Base-by-base conservation (phyloP, 371 early-diverging fungal species). In the Mucor ambiguus region DNA sequence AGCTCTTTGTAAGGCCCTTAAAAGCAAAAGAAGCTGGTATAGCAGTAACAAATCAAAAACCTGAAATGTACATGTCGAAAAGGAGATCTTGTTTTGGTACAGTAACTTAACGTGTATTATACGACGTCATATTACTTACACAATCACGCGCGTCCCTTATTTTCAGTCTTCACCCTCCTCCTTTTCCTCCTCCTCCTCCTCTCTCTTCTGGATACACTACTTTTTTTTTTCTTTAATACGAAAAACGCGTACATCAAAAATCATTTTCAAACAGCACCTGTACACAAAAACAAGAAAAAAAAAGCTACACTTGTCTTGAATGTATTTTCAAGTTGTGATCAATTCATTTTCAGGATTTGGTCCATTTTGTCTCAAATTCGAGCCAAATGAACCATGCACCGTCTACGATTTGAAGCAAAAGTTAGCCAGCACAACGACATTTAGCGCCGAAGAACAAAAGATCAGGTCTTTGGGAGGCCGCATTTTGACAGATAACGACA, bases 331-430 rank as follows among this genome's bases (percentile, higher is more conserved):
- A 71, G 71, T 67, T 5, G 52, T 71, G 41, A 60, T 71, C 9
- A 71, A 71, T 52, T 71, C 71, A 24, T 71, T 67, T 64, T 59
- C 58, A 28, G 71, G 71, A 14, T 62, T 60, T 58, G 71, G 71
- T 14, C 67, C 71, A 22, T 63, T 67, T 41, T 71, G 71, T 52
- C 38, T 71, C 29, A 30, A 52, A 33, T 71, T 71, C 38, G 37
- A 37, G 7, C 14, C 44, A 1, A 24, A 58, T 26, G 61, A 66
- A 9, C 52, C 38, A 14, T 62, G 61, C 30, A 71, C 71, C 4
- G 60, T 71, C 1, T 55, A 54, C 49, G 64, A 56, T 44, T 52
- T 71, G 30, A 71, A 71, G 37, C 55, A 64, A 56, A 58, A 49
- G 26, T 37, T 67, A 46, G 60, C 55, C 29, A n/a, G 30, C 33